Conservation (phyloP, 1,284 basidiomycete genomes). For the Thelephora terrestris region DNA sequence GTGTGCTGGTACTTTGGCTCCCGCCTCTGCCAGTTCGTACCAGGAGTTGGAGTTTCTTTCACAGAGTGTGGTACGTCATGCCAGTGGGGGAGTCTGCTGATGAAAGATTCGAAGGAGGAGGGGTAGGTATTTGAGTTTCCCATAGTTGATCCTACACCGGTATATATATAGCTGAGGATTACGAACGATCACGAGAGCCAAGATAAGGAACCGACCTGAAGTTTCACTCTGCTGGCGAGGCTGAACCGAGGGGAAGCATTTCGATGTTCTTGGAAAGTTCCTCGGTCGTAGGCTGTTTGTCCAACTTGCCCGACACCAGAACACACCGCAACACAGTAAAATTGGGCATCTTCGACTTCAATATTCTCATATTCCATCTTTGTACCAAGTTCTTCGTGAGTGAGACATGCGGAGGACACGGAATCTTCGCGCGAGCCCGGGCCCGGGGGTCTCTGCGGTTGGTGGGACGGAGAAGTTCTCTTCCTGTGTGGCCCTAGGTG, state of each 20-base stretch:
- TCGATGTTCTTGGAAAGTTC: conserved; percentile 50
- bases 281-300: conserved; percentile 37
- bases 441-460: conserved; percentile 31
- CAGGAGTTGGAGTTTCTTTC: neutral
- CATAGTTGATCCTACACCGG: conserved; percentile 19
- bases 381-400: conserved; percentile 36
- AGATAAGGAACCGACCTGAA: conserved; percentile 33
- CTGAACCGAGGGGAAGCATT: conserved; percentile 41
- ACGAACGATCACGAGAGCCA: neutral
- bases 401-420: conserved; percentile 33
- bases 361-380: conserved; percentile 20
- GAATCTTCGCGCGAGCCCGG: conserved; percentile 32
- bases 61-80: conserved; percentile 15
- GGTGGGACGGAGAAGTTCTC: conserved; percentile 48
- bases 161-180: neutral
- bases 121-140: conserved; percentile 50
- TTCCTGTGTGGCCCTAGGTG: conserved; percentile 41
- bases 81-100: conserved; percentile 34
- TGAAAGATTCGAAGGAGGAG: conserved; percentile 35
- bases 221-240: conserved; percentile 36
- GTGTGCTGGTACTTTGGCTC: conserved; percentile 34
- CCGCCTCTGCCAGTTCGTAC: no score
- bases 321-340: conserved; percentile 52
- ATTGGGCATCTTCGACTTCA: conserved; percentile 23
- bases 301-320: conserved; percentile 26